These are phyloP conservation scores for Neurospora tetraspora DNA, from an alignment of 495 filamentous ascomycete species.

Conservation along the genomic window DNA sequence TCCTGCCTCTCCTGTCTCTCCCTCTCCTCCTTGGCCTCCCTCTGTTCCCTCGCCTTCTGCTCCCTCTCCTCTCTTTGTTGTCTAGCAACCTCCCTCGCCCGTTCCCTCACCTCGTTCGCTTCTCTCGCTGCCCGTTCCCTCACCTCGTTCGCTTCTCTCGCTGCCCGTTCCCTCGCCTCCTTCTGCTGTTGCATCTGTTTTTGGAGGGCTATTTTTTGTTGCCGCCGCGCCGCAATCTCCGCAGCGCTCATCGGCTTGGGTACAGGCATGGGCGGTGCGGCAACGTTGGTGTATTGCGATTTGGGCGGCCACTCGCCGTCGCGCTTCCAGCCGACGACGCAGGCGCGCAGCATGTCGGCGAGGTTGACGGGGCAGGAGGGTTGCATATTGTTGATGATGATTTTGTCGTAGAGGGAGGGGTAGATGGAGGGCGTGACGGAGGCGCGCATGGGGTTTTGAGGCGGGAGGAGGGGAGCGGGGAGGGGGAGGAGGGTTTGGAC, in stretches of 20 bases:
- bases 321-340: constrained; percentile 86
- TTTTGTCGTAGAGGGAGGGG: constrained; percentile 77
- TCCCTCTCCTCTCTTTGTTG: constrained; percentile 16
- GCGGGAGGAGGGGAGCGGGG: constrained; percentile 55
- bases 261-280: constrained; percentile 17
- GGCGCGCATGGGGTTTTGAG: constrained; percentile 58
- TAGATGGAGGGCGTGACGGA: constrained; percentile 65
- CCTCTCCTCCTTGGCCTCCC: not conserved
- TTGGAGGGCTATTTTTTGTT: constrained; percentile 17
- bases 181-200: constrained; percentile 11
- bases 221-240: constrained; percentile 27
- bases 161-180: constrained; percentile 8
- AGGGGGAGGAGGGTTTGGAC: constrained; percentile 47
- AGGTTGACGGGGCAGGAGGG: constrained; percentile 85
- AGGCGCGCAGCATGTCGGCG: constrained; percentile 62
- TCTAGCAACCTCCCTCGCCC: not conserved
- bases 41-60: not conserved
- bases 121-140: not conserved
- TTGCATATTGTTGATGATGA: constrained; percentile 64
- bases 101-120: not conserved
- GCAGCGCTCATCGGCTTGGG: constrained; percentile 1
- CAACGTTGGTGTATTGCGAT: constrained; percentile 17
- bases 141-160: not conserved
- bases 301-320: constrained; percentile 93
- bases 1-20: not conserved